Evolutionary conservation across 2,329 filamentous ascomycete species (phyloP).

Genomic region (Mycosphaerella sp.): DNA sequence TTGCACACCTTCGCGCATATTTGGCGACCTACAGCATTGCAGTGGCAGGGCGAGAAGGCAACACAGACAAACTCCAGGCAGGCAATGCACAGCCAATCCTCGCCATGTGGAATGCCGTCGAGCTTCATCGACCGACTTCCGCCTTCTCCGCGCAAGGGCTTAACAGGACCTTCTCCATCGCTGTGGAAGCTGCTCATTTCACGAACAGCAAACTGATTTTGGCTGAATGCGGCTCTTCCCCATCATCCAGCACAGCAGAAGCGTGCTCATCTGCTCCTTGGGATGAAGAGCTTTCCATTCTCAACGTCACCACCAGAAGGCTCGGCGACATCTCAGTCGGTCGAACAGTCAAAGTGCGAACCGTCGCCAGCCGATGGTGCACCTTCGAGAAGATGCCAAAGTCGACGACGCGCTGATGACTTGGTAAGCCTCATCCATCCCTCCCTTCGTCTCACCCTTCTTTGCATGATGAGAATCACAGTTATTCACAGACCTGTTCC

Average conservation of each 20-base stretch:
- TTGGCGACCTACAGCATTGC: slow-evolving; percentile 38
- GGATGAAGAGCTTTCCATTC: slow-evolving; percentile 43
- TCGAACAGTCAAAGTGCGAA: slow-evolving; percentile 40
- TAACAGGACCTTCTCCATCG: slow-evolving; percentile 52
- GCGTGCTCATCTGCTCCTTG: slow-evolving; percentile 28
- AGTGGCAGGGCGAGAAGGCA: slow-evolving; percentile 6
- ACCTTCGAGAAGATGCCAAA: slow-evolving; percentile 23
- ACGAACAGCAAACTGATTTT: slow-evolving; percentile 36
- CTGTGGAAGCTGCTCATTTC: slow-evolving; percentile 54
- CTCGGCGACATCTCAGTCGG: slow-evolving; percentile 40
- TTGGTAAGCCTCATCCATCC: not conserved
- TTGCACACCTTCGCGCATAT: slow-evolving; percentile 71
- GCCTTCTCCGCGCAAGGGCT: slow-evolving; percentile 73
- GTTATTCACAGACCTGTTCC: slow-evolving; percentile 30
- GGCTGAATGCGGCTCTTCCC: slow-evolving; percentile 29
- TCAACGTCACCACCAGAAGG: slow-evolving; percentile 42
- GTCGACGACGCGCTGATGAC: not conserved
- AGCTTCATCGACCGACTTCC: slow-evolving; percentile 59
- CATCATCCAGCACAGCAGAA: not conserved
- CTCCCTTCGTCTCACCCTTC: not conserved
- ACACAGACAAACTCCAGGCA: slow-evolving; percentile 11
- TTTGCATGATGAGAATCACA: slow-evolving; percentile 23
- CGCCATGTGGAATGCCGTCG: slow-evolving; percentile 59
- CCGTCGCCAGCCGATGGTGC: slow-evolving; percentile 43
- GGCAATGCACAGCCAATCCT: slow-evolving; percentile 40